These are phyloP conservation scores for Xylaria flabelliformis DNA, from an alignment of 495 filamentous ascomycete species.

Conservation along the genomic window DNA sequence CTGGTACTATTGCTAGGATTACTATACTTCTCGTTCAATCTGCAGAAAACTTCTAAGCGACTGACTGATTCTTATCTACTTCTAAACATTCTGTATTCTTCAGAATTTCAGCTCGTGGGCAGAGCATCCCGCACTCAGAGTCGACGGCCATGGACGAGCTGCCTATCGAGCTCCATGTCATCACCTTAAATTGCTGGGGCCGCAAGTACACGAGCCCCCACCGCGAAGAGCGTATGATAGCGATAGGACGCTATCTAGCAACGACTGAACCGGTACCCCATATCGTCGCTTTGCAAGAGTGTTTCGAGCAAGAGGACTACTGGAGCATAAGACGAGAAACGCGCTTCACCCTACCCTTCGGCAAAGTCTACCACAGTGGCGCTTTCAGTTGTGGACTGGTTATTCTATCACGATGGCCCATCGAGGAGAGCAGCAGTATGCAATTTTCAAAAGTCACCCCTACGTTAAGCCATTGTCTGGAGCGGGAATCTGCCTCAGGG, in stretches of 20 bases:
- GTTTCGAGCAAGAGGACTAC: constrained; percentile 93
- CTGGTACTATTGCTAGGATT: constrained; percentile 2
- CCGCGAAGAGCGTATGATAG: constrained; percentile 77
- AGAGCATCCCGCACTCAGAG: no score
- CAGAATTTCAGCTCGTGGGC: not conserved
- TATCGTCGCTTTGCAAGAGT: constrained; percentile 94
- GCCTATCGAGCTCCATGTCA: constrained; percentile 68
- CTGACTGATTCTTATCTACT: not conserved
- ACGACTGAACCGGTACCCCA: constrained; percentile 70
- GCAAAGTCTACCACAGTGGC: constrained; percentile 91
- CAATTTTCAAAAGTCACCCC: not conserved
- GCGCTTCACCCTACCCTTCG: constrained; percentile 80
- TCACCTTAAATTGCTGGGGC: constrained; percentile 96
- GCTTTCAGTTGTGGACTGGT: constrained; percentile 89
- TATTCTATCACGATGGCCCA: constrained; percentile 96
- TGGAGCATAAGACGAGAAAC: constrained; percentile 78
- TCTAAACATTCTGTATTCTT: not conserved
- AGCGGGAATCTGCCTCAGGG: not conserved
- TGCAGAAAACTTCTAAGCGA: not conserved
- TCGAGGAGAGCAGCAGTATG: constrained; percentile 73
- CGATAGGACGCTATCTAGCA: constrained; percentile 82
- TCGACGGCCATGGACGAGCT: constrained; percentile 41
- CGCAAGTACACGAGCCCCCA: constrained; percentile 84
- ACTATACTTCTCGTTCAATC: not conserved
- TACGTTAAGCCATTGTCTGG: not conserved